Conservation (phyloP, 2,329 filamentous ascomycete species). For the Pestalotiopsis sp. region DNA sequence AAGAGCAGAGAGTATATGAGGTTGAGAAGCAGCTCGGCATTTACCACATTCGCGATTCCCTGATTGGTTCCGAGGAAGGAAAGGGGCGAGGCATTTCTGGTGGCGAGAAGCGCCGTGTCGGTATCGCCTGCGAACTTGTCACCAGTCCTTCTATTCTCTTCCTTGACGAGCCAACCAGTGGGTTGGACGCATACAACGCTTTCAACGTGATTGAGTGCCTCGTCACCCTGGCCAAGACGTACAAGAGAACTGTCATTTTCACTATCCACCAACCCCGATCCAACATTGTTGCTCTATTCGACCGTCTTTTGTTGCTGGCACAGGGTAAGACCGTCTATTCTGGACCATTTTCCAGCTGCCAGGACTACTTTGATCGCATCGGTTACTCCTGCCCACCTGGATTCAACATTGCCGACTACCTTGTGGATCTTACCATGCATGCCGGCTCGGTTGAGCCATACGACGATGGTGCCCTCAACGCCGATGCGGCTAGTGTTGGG, state of each 20-base stretch:
- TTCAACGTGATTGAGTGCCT: constrained; percentile 98
- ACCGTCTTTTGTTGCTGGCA: constrained; percentile 87
- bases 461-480: constrained; percentile 50
- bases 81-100: constrained; percentile 94
- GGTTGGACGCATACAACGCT: constrained; percentile 93
- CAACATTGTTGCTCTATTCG: constrained; percentile 97
- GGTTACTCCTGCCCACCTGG: constrained; percentile 93
- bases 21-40: constrained; percentile 97
- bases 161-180: constrained; percentile 94
- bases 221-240: constrained; percentile 91
- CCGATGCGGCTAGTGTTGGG: constrained; percentile 68
- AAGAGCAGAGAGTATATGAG: constrained; percentile 88
- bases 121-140: constrained; percentile 96
- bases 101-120: constrained; percentile 93
- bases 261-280: constrained; percentile 98
- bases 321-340: constrained; percentile 92
- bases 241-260: constrained; percentile 96
- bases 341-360: constrained; percentile 84
- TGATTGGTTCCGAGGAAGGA: constrained; percentile 95
- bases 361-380: constrained; percentile 87
- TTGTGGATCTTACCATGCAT: constrained; percentile 98
- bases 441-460: constrained; percentile 61
- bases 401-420: constrained; percentile 98
- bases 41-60: constrained; percentile 87
- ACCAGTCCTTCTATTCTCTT: constrained; percentile 97